phyloP scores from a whole-genome alignment of 164 flowering plant genomes.

The Chimonanthus salicifolius region DNA sequence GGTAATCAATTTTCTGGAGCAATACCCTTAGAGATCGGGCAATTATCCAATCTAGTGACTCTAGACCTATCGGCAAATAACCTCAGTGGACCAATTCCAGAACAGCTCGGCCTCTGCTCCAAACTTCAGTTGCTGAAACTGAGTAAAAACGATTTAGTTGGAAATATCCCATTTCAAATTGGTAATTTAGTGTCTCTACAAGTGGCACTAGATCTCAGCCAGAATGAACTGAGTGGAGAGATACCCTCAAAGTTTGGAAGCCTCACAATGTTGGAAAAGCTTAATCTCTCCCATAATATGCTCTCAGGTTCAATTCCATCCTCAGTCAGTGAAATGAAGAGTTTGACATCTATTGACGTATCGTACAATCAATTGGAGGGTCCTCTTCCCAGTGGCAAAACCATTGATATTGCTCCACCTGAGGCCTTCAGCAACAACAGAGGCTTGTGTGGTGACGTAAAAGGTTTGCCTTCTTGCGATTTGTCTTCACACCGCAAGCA shows the following conservation, averaged over 20 bases:
- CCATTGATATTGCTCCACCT: neutral
- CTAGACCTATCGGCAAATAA: too few relatives aligned
- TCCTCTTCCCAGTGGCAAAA: slow-evolving; percentile 35
- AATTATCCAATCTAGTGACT: too few relatives aligned
- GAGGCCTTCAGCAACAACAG: too few relatives aligned
- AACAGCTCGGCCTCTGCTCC: too few relatives aligned
- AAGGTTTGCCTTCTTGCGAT: slow-evolving; percentile 29
- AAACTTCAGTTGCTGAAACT: too few relatives aligned
- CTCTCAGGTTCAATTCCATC: slow-evolving; percentile 49
- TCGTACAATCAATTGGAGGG: slow-evolving; percentile 48
- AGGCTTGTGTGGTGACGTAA: too few relatives aligned
- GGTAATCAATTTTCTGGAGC: slow-evolving; percentile 23
- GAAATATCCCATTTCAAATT: neutral
- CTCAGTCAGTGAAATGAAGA: slow-evolving; percentile 16
- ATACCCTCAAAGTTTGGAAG: slow-evolving; percentile 38
- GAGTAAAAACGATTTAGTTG: too few relatives aligned
- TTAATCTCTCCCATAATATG: slow-evolving; percentile 48
- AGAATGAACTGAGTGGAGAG: slow-evolving; percentile 41
- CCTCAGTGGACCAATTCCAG: too few relatives aligned
- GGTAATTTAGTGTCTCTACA: slow-evolving; percentile 21
- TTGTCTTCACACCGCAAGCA: slow-evolving; percentile 7
- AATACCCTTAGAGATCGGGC: slow-evolving; percentile 37
- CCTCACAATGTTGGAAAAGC: slow-evolving; percentile 31
- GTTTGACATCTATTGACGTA: slow-evolving; percentile 30
- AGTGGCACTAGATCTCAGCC: slow-evolving; percentile 45